Evolutionary conservation across 768 basidiomycete genomes (phyloP).

Genomic region (Megacollybia marginata): DNA sequence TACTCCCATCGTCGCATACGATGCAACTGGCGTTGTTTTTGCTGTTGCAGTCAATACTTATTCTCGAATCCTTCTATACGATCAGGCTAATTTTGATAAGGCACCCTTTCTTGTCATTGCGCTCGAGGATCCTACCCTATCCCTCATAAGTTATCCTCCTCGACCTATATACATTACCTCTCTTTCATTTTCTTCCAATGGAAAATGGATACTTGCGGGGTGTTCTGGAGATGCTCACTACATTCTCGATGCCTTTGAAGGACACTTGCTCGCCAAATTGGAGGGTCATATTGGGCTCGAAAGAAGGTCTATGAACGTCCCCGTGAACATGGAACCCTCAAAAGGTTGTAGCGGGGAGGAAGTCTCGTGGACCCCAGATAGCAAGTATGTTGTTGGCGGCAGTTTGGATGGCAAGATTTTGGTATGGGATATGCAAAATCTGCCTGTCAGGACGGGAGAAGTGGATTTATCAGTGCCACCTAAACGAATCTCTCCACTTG

Average conservation of each 20-base stretch:
- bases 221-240: slow-evolving; percentile 93
- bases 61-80: slow-evolving; percentile 79
- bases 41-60: slow-evolving; percentile 82
- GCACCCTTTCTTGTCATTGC: slow-evolving; percentile 82
- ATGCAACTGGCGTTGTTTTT: slow-evolving; percentile 75
- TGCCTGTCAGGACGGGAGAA: slow-evolving; percentile 44
- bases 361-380: slow-evolving; percentile 91
- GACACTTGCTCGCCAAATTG: slow-evolving; percentile 75
- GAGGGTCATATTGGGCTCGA: slow-evolving; percentile 83
- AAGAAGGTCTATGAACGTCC: slow-evolving; percentile 44
- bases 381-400: slow-evolving; percentile 83
- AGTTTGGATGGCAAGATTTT: slow-evolving; percentile 78
- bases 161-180: slow-evolving; percentile 89
- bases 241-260: slow-evolving; percentile 85
- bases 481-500: slow-evolving; percentile 31
- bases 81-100: slow-evolving; percentile 82
- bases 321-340: slow-evolving; percentile 54
- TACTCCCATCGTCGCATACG: slow-evolving; percentile 77
- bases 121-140: slow-evolving; percentile 74
- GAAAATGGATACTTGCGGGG: slow-evolving; percentile 84
- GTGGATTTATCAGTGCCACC: slow-evolving; percentile 51
- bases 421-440: slow-evolving; percentile 78
- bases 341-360: slow-evolving; percentile 90
- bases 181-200: slow-evolving; percentile 83
- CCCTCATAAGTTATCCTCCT: slow-evolving; percentile 75